These are phyloP conservation scores for Botrytis cinerea DNA, from an alignment of 2,329 filamentous ascomycete species.

Conservation along the genomic window DNA sequence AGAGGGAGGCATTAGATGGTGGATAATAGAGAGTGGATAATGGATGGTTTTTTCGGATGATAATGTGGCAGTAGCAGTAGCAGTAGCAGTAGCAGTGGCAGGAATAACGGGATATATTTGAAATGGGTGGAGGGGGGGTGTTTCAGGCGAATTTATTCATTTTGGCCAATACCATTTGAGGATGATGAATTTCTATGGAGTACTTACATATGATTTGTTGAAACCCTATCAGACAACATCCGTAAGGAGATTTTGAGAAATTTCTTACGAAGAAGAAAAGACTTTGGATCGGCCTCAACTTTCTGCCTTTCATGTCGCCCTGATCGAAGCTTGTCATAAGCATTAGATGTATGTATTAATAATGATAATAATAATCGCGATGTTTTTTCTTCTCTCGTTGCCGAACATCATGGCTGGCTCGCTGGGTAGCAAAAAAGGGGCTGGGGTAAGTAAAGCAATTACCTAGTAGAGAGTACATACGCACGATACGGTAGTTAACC, in stretches of 20 bases:
- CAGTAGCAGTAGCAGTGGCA: background rate
- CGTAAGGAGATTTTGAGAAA: background rate
- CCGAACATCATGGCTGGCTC: background rate
- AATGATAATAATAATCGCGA: background rate
- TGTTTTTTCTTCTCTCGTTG: background rate
- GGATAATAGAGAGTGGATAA: background rate
- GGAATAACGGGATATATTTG: slow-evolving; percentile 5
- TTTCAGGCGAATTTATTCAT: slow-evolving; percentile 20
- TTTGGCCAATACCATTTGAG: slow-evolving; percentile 4
- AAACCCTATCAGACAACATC: background rate
- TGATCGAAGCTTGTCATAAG: background rate
- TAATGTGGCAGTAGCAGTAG: slow-evolving; percentile 12
- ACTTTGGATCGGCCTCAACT: slow-evolving; percentile 4
- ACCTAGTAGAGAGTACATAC: background rate
- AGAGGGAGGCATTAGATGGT: slow-evolving; percentile 3
- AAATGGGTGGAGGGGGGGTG: slow-evolving; percentile 14
- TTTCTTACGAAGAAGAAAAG: slow-evolving; percentile 1
- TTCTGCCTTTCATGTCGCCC: slow-evolving; percentile 5
- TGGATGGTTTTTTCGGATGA: background rate
- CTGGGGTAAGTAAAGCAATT: background rate
- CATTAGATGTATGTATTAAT: background rate
- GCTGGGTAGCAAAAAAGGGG: slow-evolving; percentile 14
- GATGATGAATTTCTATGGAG: background rate
- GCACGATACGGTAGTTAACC: background rate
- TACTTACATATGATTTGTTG: background rate